Percentiles rank a stretch among this genome's conserved stretches.
These are phyloP conservation scores for Russula dissimulans DNA, from an alignment of 768 basidiomycete genomes.

Conservation along the genomic window DNA sequence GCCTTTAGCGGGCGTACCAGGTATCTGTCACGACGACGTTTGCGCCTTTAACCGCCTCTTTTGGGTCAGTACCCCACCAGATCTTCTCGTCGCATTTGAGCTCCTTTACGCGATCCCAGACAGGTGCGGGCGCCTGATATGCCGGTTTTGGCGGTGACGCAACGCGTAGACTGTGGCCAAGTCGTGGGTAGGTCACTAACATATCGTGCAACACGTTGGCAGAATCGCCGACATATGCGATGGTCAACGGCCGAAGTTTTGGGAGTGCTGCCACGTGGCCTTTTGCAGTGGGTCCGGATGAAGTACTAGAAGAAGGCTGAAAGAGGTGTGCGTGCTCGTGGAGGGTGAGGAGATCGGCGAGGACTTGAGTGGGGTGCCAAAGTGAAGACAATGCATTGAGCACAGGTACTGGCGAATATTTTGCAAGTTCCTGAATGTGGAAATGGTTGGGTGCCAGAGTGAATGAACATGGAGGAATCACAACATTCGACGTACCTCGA, in stretches of 20 bases:
- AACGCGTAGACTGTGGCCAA: constrained; percentile 80
- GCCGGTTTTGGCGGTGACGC: constrained; percentile 58
- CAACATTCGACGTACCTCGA: constrained; percentile 60
- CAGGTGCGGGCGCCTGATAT: constrained; percentile 61
- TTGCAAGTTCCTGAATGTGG: constrained; percentile 67
- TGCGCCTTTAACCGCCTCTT: constrained; percentile 80
- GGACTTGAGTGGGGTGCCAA: constrained; percentile 94
- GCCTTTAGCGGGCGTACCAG: constrained; percentile 47
- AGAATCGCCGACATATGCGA: constrained; percentile 91
- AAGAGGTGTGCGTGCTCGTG: constrained; percentile 65
- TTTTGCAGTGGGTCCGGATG: background rate
- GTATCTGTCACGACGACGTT: constrained; percentile 98
- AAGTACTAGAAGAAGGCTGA: constrained; percentile 21
- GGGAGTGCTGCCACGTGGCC: constrained; percentile 30
- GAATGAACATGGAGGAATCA: background rate
- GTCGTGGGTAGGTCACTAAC: constrained; percentile 87
- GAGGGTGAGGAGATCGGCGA: constrained; percentile 88
- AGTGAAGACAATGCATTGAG: constrained; percentile 92
- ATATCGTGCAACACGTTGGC: constrained; percentile 96
- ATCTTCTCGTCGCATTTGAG: constrained; percentile 66
- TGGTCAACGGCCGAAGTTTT: constrained; percentile 65
- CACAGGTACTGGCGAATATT: constrained; percentile 87
- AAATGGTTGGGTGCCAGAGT: background rate
- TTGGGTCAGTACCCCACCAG: constrained; percentile 68
- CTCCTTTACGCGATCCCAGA: constrained; percentile 76